These are phyloP conservation scores for Solanum bukasovii DNA, from an alignment of 257 asterid species.

Conservation along the genomic window DNA sequence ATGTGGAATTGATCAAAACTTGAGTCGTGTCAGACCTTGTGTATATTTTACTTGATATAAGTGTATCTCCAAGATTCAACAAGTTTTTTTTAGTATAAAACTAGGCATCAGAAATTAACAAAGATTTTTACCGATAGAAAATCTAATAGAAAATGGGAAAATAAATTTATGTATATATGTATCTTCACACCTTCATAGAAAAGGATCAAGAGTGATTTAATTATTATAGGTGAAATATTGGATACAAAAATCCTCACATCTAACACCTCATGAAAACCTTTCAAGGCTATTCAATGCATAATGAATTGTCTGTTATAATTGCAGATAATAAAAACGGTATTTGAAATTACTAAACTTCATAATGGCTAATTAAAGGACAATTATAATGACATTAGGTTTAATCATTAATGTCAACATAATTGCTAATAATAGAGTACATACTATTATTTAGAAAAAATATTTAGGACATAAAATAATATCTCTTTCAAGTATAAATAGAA, in stretches of 20 bases:
- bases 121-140: fast-evolving
- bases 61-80: not conserved
- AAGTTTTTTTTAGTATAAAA: too few relatives aligned
- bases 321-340: not conserved
- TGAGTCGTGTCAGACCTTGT: fast-evolving
- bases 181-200: not conserved
- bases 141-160: too few relatives aligned
- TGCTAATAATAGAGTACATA: too few relatives aligned
- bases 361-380: not conserved
- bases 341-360: not conserved
- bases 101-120: too few relatives aligned
- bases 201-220: not conserved
- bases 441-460: too few relatives aligned
- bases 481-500: too few relatives aligned
- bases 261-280: not conserved
- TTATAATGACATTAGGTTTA: not conserved
- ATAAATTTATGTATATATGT: not conserved
- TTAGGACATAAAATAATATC: not conserved
- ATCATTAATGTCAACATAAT: not conserved
- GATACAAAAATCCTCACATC: not conserved
- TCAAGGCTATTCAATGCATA: not conserved
- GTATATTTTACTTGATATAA: not conserved
- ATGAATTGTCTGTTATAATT: not conserved
- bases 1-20: not conserved
- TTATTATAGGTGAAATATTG: not conserved